phyloP scores from a whole-genome alignment of 805 yeast species.

The Lachancea nothofagi region DNA sequence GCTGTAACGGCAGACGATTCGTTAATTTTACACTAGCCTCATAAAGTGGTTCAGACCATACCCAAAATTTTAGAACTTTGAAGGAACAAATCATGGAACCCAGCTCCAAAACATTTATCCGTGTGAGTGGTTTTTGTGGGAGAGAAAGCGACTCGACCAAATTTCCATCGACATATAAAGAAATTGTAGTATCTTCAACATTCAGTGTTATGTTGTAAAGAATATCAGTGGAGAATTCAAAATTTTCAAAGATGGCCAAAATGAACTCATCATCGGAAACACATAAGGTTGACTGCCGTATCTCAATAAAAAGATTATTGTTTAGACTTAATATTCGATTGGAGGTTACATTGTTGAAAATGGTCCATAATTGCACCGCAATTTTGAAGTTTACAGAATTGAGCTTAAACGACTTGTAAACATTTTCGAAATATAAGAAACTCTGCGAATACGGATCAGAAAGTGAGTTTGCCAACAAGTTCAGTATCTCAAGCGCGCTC shows the following conservation, averaged over 20 bases:
- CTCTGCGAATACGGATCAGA: slow-evolving; percentile 22
- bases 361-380: slow-evolving; percentile 29
- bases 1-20: slow-evolving; percentile 10
- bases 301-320: slow-evolving; percentile 23
- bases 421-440: slow-evolving; percentile 29
- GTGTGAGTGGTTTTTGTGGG: slow-evolving; percentile 13
- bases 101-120: slow-evolving; percentile 20
- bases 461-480: slow-evolving; percentile 15
- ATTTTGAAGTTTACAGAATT: slow-evolving; percentile 7
- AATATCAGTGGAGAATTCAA: slow-evolving; percentile 20
- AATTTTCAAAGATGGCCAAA: slow-evolving; percentile 26
- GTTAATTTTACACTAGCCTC: slow-evolving; percentile 12
- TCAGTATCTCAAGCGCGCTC: slow-evolving; percentile 12
- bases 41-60: slow-evolving; percentile 11
- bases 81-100: slow-evolving; percentile 33
- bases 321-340: slow-evolving; percentile 28
- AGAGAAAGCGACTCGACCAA: slow-evolving; percentile 19
- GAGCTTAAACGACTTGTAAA: slow-evolving; percentile 18
- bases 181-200: slow-evolving; percentile 11
- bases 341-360: slow-evolving; percentile 26
- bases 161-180: slow-evolving; percentile 23
- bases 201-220: slow-evolving; percentile 20
- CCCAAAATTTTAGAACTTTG: slow-evolving; percentile 17
- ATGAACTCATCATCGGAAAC: slow-evolving; percentile 28
- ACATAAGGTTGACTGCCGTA: slow-evolving; percentile 26